Evolutionary conservation across 805 yeast genomes (phyloP), one percentile per base, ranked within the genome.

Genomic region (Wickerhamomyces xylosicus): DNA sequence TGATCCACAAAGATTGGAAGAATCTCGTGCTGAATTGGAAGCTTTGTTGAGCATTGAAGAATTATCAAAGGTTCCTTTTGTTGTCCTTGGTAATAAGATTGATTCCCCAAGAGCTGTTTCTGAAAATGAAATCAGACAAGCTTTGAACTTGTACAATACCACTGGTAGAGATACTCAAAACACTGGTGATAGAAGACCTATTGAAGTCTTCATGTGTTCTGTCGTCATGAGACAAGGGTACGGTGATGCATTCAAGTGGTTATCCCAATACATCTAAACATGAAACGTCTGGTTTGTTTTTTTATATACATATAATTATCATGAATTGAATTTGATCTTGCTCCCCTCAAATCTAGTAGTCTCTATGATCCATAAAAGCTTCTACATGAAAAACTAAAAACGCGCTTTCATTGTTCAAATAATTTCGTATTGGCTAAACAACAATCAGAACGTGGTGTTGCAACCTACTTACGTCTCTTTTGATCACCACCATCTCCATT

Each of bases 151-250:
- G 57, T 79, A 75, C 64, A 77, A 77, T 52, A 87, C 96, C 48
- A 92, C 97, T 33, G 97, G 97, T 51, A 85, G 85, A 65, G 85
- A 84, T 47, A 77, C 74, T 54, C 76, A 76, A 47, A 76, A 78
- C 36, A 61, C 75, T 44, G 76, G 75, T 33, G 81, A 78, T 44
- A 74, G 74, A 47, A 82, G 98, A 69, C 97, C 99, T 37, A 78
- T 90, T 41, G 99, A 92, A 68, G 77, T 92, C 35, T 92, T 77
- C 64, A 92, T 92, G 97, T 90, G 95, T 65, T 86, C 96, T 20
- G 95, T 92, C 48, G 96, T 89, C 41, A 84, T 89, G 95, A 85
- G 97, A 74, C 89, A 85, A 64, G 99, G 98, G 54, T 92, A 92
- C 64, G 95, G 95, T 44, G 97, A 92, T 54, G 98, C 95, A 47